phyloP scores from a whole-genome alignment of 148 eudicot species.

The Arctostaphylos glauca region DNA sequence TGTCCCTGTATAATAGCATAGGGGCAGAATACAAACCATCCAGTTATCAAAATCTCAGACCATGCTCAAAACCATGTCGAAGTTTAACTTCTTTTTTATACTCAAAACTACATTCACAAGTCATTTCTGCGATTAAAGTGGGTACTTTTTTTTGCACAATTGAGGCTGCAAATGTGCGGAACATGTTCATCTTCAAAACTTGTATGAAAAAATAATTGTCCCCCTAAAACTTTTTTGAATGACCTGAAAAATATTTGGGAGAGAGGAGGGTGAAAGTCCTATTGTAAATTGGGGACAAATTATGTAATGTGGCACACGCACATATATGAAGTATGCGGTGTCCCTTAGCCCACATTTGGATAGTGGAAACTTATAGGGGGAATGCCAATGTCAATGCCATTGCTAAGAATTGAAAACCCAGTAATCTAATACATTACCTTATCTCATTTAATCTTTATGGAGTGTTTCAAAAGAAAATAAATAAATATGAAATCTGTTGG shows the following conservation, averaged over 20 bases:
- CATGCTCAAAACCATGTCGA: not conserved
- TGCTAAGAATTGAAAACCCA: not conserved
- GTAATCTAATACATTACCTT: not conserved
- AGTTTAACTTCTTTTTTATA: too few species aligned
- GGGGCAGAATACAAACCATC: not conserved
- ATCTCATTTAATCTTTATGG: not conserved
- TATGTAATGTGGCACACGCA: not conserved
- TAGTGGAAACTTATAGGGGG: not conserved
- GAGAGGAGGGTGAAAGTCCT: not conserved
- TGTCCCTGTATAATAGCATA: slow-evolving; percentile 23
- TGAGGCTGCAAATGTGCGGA: not conserved
- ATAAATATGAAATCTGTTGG: not conserved
- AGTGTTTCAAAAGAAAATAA: not conserved
- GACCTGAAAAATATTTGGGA: not conserved
- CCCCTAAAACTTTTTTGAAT: not conserved
- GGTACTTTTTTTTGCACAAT: not conserved
- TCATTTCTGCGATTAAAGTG: not conserved
- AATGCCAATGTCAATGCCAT: not conserved
- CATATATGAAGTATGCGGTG: not conserved
- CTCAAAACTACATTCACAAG: not conserved
- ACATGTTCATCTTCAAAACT: not conserved
- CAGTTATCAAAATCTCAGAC: not conserved
- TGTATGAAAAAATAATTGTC: not conserved
- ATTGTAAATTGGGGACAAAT: not conserved
- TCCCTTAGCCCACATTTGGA: not conserved